Percentiles rank a stretch among this genome's conserved stretches.
Conservation (phyloP, 352 stramenopile species). For the Globisporangium megalacanthum region DNA sequence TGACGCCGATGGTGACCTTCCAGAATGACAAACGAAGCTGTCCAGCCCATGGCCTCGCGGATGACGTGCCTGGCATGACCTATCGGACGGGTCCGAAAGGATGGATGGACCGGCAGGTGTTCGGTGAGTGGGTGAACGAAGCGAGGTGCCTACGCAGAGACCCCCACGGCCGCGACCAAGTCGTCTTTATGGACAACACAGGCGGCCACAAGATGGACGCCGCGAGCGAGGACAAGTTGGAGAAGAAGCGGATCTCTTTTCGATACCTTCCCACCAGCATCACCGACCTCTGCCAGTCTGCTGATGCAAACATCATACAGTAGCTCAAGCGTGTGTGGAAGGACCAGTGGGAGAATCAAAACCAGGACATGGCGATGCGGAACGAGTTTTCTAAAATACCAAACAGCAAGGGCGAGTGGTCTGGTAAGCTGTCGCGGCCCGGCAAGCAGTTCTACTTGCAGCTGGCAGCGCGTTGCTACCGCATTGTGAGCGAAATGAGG, state of each 20-base stretch:
- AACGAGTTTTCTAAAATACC: constrained; percentile 1
- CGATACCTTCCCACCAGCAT: constrained; percentile 9
- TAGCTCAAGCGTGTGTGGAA: constrained; percentile 7
- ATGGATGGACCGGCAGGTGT: neutral
- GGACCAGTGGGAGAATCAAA: constrained; percentile 10
- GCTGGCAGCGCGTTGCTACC: constrained; percentile 8
- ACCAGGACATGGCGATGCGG: neutral
- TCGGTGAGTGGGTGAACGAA: neutral
- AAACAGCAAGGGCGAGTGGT: constrained; percentile 9
- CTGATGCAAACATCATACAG: constrained; percentile 8
- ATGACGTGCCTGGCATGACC: neutral
- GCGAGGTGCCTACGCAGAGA: neutral
- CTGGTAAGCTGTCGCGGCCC: constrained; percentile 9
- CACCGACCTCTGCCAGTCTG: constrained; percentile 13
- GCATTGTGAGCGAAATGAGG: constrained; percentile 10
- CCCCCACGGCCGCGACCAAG: neutral
- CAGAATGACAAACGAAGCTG: neutral
- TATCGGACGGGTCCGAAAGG: neutral
- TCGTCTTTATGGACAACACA: constrained; percentile 1
- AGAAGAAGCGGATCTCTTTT: no score
- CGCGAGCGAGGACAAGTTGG: no score
- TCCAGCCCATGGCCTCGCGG: neutral
- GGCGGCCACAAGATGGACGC: neutral
- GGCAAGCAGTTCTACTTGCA: constrained; percentile 8
- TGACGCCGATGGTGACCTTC: neutral